Evolutionary conservation across 2,329 filamentous ascomycete genomes (phyloP).

Genomic region (Pseudogymnoascus sp.): DNA sequence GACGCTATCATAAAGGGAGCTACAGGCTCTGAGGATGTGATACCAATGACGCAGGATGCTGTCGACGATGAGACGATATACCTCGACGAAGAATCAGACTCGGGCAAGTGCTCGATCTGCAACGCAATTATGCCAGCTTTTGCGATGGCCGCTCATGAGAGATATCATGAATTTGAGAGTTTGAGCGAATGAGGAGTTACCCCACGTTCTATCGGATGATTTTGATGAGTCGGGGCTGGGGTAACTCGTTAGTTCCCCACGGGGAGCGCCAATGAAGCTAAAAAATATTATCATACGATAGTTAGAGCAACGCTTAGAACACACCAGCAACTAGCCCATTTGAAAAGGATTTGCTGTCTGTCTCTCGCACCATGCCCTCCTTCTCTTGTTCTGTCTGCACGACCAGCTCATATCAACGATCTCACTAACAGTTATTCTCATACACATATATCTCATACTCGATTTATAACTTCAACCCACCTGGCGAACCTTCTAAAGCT

Average conservation of each 20-base stretch:
- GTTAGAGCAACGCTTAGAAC: not conserved
- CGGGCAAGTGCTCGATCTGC: constrained; percentile 35
- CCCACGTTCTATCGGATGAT: not conserved
- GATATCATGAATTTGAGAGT: constrained; percentile 34
- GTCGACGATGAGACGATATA: constrained; percentile 13
- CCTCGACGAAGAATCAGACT: constrained; percentile 20
- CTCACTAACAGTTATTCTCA: not conserved
- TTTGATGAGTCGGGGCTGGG: not conserved
- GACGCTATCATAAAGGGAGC: constrained; percentile 16
- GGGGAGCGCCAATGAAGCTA: constrained; percentile 3
- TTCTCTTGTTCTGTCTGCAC: not conserved
- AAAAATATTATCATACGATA: constrained; percentile 6
- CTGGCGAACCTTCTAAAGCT: not conserved
- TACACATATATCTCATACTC: not conserved
- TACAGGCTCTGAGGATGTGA: constrained; percentile 24
- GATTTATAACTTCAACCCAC: not conserved
- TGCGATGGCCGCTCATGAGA: constrained; percentile 41
- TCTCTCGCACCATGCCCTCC: not conserved
- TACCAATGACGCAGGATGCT: constrained; percentile 21
- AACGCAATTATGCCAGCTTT: constrained; percentile 41
- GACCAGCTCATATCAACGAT: not conserved
- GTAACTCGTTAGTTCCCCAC: not conserved
- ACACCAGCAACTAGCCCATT: not conserved
- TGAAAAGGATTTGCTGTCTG: not conserved
- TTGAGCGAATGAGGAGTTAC: constrained; percentile 8